Evolutionary conservation across 192 early-diverging fungal genomes (phyloP).

Genomic region (Umbelopsis sp.): DNA sequence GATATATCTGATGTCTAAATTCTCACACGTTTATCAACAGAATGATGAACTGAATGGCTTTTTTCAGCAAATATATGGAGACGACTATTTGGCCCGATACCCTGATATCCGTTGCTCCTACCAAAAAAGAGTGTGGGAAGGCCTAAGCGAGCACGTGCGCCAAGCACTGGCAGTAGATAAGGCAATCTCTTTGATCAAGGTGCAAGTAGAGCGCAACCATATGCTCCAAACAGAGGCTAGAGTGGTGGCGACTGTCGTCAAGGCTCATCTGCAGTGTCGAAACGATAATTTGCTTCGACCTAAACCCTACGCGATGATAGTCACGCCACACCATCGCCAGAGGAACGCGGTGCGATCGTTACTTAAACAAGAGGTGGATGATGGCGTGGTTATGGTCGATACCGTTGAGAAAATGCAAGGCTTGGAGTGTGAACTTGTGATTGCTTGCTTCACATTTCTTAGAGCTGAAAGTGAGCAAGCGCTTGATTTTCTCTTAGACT

Average conservation of each 20-base stretch:
- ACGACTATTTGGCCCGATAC: constrained; percentile 32
- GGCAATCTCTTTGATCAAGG: constrained; percentile 44
- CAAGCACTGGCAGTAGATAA: constrained; percentile 34
- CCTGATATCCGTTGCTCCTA: constrained; percentile 29
- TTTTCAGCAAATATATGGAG: constrained; percentile 53
- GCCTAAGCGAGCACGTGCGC: constrained; percentile 28
- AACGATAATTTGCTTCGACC: constrained; percentile 9
- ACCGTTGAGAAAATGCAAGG: constrained; percentile 62
- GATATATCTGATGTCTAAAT: too few species aligned
- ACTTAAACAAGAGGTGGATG: constrained; percentile 22
- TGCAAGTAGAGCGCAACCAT: constrained; percentile 28
- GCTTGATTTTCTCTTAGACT: constrained; percentile 43
- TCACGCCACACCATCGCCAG: constrained; percentile 54
- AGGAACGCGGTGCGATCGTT: constrained; percentile 36
- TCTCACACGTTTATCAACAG: too few species aligned
- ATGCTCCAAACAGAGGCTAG: constrained; percentile 39
- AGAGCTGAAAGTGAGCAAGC: constrained; percentile 27
- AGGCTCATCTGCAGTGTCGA: constrained; percentile 35
- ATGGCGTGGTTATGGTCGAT: constrained; percentile 40
- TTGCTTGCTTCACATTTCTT: constrained; percentile 60
- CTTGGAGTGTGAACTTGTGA: constrained; percentile 60
- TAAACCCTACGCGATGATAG: constrained; percentile 39
- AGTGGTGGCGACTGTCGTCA: constrained; percentile 41
- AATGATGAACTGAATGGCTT: constrained; percentile 52
- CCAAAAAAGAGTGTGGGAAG: constrained; percentile 33